Evolutionary conservation across 2,329 filamentous ascomycete genomes (phyloP).

Genomic region (Meredithiella fracta): DNA sequence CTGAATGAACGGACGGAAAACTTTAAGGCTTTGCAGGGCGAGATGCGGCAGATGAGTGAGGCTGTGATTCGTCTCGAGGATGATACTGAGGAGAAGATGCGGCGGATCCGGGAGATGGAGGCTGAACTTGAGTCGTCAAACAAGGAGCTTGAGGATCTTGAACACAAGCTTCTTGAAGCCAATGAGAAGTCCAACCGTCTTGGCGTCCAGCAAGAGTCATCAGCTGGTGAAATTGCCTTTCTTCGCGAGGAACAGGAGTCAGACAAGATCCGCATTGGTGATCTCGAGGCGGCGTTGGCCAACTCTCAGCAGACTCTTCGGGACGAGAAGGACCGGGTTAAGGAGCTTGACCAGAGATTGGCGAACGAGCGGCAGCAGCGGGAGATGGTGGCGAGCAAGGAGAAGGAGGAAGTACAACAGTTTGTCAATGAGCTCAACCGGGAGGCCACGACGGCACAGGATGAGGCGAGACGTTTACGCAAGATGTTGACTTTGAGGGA

Average conservation of each 20-base stretch:
- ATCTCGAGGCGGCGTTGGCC: slow-evolving; percentile 70
- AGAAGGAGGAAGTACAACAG: slow-evolving; percentile 90
- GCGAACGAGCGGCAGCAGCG: slow-evolving; percentile 68
- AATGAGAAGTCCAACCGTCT: slow-evolving; percentile 79
- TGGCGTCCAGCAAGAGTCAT: slow-evolving; percentile 80
- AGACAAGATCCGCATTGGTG: slow-evolving; percentile 95
- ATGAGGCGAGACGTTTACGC: slow-evolving; percentile 66
- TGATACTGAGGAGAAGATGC: slow-evolving; percentile 63
- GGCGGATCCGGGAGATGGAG: slow-evolving; percentile 68
- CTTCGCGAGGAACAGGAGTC: slow-evolving; percentile 89
- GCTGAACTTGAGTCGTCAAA: slow-evolving; percentile 70
- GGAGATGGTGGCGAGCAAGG: slow-evolving; percentile 69
- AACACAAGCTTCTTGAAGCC: slow-evolving; percentile 66
- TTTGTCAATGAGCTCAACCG: slow-evolving; percentile 84
- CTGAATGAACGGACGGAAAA: slow-evolving; percentile 67
- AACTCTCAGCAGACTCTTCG: slow-evolving; percentile 63
- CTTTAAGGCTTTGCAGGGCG: slow-evolving; percentile 76
- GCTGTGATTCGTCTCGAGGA: slow-evolving; percentile 77
- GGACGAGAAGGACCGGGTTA: slow-evolving; percentile 64
- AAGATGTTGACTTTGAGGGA: slow-evolving; percentile 72
- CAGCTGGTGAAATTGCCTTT: slow-evolving; percentile 86
- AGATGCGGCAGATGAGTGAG: slow-evolving; percentile 85
- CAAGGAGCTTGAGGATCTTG: slow-evolving; percentile 70
- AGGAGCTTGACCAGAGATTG: slow-evolving; percentile 59
- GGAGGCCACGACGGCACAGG: slow-evolving; percentile 65